These are phyloP conservation scores for Dunaliella primolecta DNA, from an alignment of 139 green algal genomes.

Conservation along the genomic window DNA sequence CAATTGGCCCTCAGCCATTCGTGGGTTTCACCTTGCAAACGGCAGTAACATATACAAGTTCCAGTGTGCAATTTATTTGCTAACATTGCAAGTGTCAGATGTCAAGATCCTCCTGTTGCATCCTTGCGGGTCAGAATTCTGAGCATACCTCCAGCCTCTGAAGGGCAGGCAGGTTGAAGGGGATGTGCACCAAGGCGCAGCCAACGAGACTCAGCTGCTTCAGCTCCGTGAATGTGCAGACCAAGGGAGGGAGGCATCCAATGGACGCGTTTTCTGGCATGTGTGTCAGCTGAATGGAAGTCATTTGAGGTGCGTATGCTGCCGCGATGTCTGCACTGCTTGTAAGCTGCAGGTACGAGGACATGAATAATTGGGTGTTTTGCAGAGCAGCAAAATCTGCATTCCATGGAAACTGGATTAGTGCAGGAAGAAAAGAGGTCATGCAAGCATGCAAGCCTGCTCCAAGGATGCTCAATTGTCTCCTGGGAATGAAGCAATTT, in stretches of 20 bases:
- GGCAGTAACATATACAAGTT: not conserved
- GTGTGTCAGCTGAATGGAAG: not conserved
- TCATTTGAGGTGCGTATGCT: not conserved
- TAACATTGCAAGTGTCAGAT: too few species aligned
- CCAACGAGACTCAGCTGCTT: not conserved
- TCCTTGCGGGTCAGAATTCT: not conserved
- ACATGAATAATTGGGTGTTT: too few species aligned
- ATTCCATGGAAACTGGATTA: too few species aligned
- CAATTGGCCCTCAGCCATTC: not conserved
- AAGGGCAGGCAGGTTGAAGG: not conserved
- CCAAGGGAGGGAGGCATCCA: not conserved
- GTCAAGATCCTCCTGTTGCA: too few species aligned
- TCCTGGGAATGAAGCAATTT: too few species aligned
- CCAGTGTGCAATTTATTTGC: not conserved
- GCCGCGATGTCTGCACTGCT: not conserved
- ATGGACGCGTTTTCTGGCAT: not conserved
- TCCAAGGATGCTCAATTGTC: too few species aligned
- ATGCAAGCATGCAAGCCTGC: too few species aligned
- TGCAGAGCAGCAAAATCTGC: too few species aligned
- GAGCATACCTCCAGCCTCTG: not conserved
- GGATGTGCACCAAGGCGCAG: not conserved
- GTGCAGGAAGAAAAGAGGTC: too few species aligned
- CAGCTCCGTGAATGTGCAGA: conserved; percentile 1
- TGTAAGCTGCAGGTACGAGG: not conserved
- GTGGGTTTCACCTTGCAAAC: not conserved